Conservation (phyloP, 352 stramenopile genomes). For the Pythium vanterpoolii region DNA sequence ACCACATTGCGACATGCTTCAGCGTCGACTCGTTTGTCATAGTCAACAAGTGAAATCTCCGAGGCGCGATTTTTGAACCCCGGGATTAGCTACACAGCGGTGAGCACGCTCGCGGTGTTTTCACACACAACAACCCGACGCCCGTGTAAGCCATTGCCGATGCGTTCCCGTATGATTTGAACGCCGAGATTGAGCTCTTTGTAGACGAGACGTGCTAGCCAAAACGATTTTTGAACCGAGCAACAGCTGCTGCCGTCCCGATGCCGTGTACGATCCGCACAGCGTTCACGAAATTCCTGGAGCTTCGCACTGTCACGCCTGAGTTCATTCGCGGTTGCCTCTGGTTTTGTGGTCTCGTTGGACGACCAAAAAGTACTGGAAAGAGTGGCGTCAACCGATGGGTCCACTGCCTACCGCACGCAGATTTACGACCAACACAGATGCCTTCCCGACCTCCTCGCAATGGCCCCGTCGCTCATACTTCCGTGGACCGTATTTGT, state of each 20-base stretch:
- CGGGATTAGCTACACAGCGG: slow-evolving; percentile 32
- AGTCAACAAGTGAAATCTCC: slow-evolving; percentile 11
- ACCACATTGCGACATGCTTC: not conserved
- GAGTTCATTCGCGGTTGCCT: slow-evolving; percentile 44
- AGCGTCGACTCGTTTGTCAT: not conserved
- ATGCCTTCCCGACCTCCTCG: slow-evolving; percentile 77
- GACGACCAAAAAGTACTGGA: slow-evolving; percentile 45
- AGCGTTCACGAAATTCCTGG: slow-evolving; percentile 88
- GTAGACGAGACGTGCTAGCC: not conserved
- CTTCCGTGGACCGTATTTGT: slow-evolving; percentile 76
- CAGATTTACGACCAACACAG: slow-evolving; percentile 75
- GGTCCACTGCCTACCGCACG: slow-evolving; percentile 72
- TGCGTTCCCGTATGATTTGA: slow-evolving; percentile 73
- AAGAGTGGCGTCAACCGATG: slow-evolving; percentile 56
- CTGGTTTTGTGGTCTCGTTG: slow-evolving; percentile 39
- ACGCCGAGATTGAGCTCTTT: slow-evolving; percentile 70
- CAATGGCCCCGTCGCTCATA: slow-evolving; percentile 41
- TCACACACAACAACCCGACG: slow-evolving; percentile 61
- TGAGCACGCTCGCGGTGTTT: slow-evolving; percentile 86
- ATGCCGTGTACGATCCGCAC: slow-evolving; percentile 88
- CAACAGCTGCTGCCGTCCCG: slow-evolving; percentile 64
- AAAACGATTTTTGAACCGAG: slow-evolving; percentile 39
- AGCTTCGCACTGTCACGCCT: slow-evolving; percentile 77
- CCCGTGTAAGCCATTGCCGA: slow-evolving; percentile 71
- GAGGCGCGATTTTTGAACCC: slow-evolving; percentile 52